These are phyloP conservation scores for Arthrobotrys conoides DNA, from an alignment of 2,329 filamentous ascomycete species.

Conservation along the genomic window DNA sequence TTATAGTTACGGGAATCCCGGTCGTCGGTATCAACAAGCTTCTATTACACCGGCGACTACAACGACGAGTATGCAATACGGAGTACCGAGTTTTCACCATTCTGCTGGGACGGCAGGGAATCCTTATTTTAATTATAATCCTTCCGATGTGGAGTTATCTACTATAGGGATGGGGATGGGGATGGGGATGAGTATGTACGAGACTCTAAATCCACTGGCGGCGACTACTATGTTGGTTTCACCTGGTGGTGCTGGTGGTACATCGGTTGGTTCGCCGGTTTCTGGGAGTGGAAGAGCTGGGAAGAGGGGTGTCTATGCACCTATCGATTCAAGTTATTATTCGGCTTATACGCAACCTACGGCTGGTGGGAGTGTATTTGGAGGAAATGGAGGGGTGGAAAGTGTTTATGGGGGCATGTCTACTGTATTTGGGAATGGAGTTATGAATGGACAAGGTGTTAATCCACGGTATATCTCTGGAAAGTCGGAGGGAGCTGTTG, in stretches of 20 bases:
- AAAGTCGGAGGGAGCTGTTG: constrained; percentile 54
- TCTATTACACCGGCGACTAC: neutral
- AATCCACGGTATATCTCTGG: constrained; percentile 58
- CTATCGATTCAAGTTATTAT: constrained; percentile 58
- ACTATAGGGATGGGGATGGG: constrained; percentile 59
- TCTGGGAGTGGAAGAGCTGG: constrained; percentile 24
- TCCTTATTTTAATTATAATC: constrained; percentile 51
- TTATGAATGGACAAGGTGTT: constrained; percentile 35
- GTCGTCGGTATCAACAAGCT: neutral
- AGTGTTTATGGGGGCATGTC: constrained; percentile 39
- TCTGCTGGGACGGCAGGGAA: constrained; percentile 40
- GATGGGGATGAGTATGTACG: constrained; percentile 59
- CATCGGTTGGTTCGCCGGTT: neutral
- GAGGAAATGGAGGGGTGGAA: constrained; percentile 5
- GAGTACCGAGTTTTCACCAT: constrained; percentile 55
- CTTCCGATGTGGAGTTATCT: constrained; percentile 51
- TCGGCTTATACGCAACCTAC: constrained; percentile 46
- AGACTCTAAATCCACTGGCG: constrained; percentile 51
- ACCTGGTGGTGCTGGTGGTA: neutral
- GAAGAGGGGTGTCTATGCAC: constrained; percentile 53
- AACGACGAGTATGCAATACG: constrained; percentile 42
- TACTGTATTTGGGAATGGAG: constrained; percentile 21
- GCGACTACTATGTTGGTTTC: constrained; percentile 43
- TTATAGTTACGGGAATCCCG: no score
- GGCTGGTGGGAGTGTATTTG: constrained; percentile 1